phyloP scores from a whole-genome alignment of 805 yeast genomes.

The Yarrowia bubula region DNA sequence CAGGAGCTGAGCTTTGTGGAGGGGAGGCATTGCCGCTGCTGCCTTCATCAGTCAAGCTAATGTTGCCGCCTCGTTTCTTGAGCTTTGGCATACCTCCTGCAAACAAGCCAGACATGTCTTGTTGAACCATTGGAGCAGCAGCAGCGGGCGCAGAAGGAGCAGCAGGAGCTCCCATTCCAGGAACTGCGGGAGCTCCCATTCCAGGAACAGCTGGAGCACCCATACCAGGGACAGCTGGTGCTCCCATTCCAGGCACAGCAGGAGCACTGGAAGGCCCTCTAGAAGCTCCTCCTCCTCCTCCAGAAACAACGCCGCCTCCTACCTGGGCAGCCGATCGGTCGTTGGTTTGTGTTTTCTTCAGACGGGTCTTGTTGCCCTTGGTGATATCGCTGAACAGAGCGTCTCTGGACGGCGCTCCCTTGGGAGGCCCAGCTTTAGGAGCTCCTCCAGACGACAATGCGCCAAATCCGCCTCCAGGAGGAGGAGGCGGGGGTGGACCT shows the following conservation, averaged over 20 bases:
- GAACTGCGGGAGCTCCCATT: constrained; percentile 30
- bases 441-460: constrained; percentile 32
- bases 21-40: constrained; percentile 31
- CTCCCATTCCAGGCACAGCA: constrained; percentile 29
- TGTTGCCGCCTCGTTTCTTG: constrained; percentile 46
- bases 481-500: constrained; percentile 41
- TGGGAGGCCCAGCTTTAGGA: constrained; percentile 34
- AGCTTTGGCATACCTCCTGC: constrained; percentile 81
- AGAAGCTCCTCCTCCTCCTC: constrained; percentile 20
- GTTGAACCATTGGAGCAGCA: constrained; percentile 35
- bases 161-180: constrained; percentile 38
- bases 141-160: constrained; percentile 35
- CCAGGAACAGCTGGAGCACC: constrained; percentile 36
- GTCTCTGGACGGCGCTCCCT: constrained; percentile 38
- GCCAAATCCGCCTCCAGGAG: constrained; percentile 38
- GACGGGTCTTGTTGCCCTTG: constrained; percentile 50
- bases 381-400: constrained; percentile 77
- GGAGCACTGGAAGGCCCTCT: constrained; percentile 36
- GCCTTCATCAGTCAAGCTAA: constrained; percentile 33
- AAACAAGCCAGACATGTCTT: constrained; percentile 46
- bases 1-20: constrained; percentile 35
- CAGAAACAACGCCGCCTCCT: constrained; percentile 39
- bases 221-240: constrained; percentile 37
- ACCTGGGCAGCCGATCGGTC: constrained; percentile 63
- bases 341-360: constrained; percentile 63